Conservation (phyloP, 2,329 filamentous ascomycete genomes). For the Alternaria brassicicola region DNA sequence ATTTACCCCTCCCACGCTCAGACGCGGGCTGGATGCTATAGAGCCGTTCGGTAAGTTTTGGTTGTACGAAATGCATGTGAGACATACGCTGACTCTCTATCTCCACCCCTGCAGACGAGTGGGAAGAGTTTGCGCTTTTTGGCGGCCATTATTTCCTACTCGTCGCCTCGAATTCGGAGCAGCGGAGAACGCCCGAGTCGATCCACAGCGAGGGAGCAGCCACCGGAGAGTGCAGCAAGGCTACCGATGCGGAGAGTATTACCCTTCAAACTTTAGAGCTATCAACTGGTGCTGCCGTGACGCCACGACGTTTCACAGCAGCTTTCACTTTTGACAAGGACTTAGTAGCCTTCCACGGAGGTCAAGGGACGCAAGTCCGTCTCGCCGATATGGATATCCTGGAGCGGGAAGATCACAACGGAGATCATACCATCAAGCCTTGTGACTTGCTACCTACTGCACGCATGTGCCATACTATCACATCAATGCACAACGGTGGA, state of each 20-base stretch:
- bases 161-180: constrained; percentile 60
- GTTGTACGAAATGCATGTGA: too few relatives aligned
- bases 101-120: too few relatives aligned
- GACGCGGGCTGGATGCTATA: constrained; percentile 67
- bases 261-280: constrained; percentile 22
- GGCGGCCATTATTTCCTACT: constrained; percentile 83
- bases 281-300: constrained; percentile 19
- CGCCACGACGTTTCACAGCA: constrained; percentile 50
- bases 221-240: constrained; percentile 4
- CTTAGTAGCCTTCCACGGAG: constrained; percentile 51
- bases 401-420: constrained; percentile 34
- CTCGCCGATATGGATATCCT: constrained; percentile 53
- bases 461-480: constrained; percentile 77
- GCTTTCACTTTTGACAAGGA: constrained; percentile 40
- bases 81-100: too few relatives aligned
- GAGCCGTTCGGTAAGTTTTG: too few relatives aligned
- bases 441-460: constrained; percentile 47
- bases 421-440: constrained; percentile 27
- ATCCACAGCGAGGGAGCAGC: constrained; percentile 3
- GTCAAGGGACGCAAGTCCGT: constrained; percentile 56
- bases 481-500: constrained; percentile 63
- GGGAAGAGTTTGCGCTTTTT: constrained; percentile 92
- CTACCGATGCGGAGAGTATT: constrained; percentile 15
- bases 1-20: constrained; percentile 67
- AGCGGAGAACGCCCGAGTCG: constrained; percentile 16